Evolutionary conservation across 1,284 basidiomycete species (phyloP).

Genomic region (Ustilago shanxiensis): DNA sequence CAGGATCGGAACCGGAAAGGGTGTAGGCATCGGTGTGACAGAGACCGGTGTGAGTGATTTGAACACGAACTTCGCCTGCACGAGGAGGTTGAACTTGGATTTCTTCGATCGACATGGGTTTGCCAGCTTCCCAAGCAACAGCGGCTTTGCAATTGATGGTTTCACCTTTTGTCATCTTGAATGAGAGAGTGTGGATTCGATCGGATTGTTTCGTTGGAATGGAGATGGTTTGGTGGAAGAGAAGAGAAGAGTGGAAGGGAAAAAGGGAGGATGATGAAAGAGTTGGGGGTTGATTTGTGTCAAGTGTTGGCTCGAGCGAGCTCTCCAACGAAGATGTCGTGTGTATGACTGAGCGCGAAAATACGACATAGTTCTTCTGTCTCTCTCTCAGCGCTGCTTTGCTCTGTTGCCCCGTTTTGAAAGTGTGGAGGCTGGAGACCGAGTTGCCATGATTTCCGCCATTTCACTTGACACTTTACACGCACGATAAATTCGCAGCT

Average conservation of each 20-base stretch:
- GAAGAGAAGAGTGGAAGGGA: not conserved
- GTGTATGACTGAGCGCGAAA: slow-evolving; percentile 27
- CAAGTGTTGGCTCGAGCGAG: slow-evolving; percentile 12
- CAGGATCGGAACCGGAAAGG: slow-evolving; percentile 93
- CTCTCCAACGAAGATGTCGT: slow-evolving; percentile 36
- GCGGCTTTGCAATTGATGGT: slow-evolving; percentile 76
- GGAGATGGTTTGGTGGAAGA: not conserved
- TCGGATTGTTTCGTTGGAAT: not conserved
- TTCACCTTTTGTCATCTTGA: slow-evolving; percentile 54
- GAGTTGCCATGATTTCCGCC: slow-evolving; percentile 25
- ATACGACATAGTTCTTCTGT: too few species aligned
- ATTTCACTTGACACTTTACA: not conserved
- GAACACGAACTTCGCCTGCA: slow-evolving; percentile 91
- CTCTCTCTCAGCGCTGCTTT: too few species aligned
- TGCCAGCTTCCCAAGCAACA: slow-evolving; percentile 93
- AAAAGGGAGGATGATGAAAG: not conserved
- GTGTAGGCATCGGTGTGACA: slow-evolving; percentile 99
- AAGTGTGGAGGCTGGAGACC: slow-evolving; percentile 10
- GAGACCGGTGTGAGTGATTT: slow-evolving; percentile 92
- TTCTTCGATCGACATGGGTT: slow-evolving; percentile 88
- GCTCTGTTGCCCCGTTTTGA: not conserved
- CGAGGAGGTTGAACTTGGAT: slow-evolving; percentile 92
- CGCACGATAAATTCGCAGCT: slow-evolving; percentile 9
- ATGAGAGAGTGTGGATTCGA: not conserved
- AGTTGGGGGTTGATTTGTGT: not conserved